Evolutionary conservation across 1,284 basidiomycete genomes (phyloP).

Genomic region (Tilletia indica): DNA sequence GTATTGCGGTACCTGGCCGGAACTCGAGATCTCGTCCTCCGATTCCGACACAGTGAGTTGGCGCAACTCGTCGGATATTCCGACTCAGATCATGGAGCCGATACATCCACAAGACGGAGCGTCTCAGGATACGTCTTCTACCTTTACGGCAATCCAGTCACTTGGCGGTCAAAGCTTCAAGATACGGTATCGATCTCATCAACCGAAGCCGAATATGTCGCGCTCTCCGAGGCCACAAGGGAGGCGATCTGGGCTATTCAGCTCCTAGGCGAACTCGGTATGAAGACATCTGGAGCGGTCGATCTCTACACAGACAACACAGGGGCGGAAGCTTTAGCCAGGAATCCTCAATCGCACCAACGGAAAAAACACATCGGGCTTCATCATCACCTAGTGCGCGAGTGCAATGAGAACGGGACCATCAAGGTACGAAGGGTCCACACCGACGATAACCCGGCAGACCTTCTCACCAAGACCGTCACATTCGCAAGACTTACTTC

Average conservation of each 20-base stretch:
- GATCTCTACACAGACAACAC: background rate
- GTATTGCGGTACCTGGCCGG: background rate
- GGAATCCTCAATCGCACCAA: background rate
- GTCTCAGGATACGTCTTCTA: too few relatives aligned
- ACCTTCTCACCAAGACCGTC: conserved; percentile 2
- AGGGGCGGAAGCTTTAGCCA: background rate
- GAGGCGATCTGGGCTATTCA: background rate
- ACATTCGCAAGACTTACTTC: too few relatives aligned
- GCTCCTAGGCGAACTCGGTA: background rate
- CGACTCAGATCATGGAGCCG: too few relatives aligned
- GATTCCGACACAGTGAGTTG: background rate
- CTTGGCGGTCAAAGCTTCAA: too few relatives aligned
- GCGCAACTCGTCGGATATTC: too few relatives aligned
- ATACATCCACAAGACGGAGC: too few relatives aligned
- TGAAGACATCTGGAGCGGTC: background rate
- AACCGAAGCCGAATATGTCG: too few relatives aligned
- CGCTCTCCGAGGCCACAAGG: background rate
- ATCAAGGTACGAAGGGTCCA: background rate
- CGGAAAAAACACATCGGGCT: background rate
- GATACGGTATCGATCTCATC: too few relatives aligned
- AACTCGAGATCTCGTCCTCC: background rate
- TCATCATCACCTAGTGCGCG: background rate
- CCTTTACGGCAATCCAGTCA: too few relatives aligned
- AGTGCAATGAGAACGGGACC: background rate
- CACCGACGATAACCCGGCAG: background rate